These are phyloP conservation scores for Brasenia schreberi DNA, from an alignment of 164 flowering plant genomes.

Conservation along the genomic window DNA sequence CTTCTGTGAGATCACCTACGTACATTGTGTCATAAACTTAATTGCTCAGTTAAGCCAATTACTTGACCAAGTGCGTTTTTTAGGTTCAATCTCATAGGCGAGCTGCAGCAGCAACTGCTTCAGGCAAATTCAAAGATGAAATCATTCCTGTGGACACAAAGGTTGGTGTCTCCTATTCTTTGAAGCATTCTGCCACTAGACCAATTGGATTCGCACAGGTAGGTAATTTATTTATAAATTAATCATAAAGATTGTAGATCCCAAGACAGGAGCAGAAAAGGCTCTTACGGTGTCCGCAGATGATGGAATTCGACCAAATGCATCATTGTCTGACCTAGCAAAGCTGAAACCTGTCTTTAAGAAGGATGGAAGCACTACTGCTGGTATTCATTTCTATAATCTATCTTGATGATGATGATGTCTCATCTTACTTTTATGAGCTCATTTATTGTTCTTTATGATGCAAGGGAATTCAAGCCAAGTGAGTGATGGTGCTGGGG, in stretches of 20 bases:
- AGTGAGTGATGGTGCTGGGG: constrained; percentile 99
- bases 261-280: constrained; percentile 83
- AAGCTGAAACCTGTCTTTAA: constrained; percentile 81
- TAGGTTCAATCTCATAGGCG: constrained; percentile 84
- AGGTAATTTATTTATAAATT: background rate
- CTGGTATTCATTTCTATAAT: constrained; percentile 35
- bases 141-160: constrained; percentile 82
- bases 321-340: constrained; percentile 48
- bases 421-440: background rate
- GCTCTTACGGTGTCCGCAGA: constrained; percentile 59
- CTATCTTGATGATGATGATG: background rate
- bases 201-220: background rate
- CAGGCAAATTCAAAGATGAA: constrained; percentile 93
- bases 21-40: too few species aligned
- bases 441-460: background rate
- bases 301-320: constrained; percentile 81
- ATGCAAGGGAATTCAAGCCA: constrained; percentile 59
- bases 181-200: background rate
- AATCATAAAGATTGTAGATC: constrained; percentile 40
- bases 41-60: too few species aligned
- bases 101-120: constrained; percentile 92
- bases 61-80: background rate
- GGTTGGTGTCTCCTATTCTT: constrained; percentile 21
- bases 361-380: constrained; percentile 85
- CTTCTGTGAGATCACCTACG: constrained; percentile 61